phyloP scores from a whole-genome alignment of 2,329 filamentous ascomycete genomes.

The Aspergillus phoenicis region DNA sequence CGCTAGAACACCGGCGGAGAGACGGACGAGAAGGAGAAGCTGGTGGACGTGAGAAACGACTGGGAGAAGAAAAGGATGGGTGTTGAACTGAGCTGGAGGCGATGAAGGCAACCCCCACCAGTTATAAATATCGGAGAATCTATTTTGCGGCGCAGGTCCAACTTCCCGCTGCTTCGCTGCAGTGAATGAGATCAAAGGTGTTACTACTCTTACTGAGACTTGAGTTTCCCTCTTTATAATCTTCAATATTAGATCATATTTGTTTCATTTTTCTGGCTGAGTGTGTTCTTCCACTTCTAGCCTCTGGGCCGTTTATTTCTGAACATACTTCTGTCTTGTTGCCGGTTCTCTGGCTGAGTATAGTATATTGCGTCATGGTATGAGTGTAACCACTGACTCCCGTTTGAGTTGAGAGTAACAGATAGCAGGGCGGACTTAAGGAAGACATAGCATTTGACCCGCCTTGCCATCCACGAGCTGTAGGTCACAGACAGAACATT shows the following conservation, averaged over 20 bases:
- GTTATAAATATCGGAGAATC: conserved; percentile 39
- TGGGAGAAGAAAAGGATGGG: conserved; percentile 18
- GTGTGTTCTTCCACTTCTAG: too few relatives aligned
- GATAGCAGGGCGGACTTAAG: conserved; percentile 52
- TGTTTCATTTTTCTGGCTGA: neutral
- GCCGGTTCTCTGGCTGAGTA: neutral
- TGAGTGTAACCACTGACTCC: conserved; percentile 6
- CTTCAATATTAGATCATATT: neutral
- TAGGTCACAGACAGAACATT: conserved; percentile 49
- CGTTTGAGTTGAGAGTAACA: conserved; percentile 13
- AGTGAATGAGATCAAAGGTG: neutral
- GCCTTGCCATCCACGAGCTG: conserved; percentile 82
- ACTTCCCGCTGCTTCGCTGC: conserved; percentile 2
- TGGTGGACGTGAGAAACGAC: conserved; percentile 5
- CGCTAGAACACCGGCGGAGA: neutral
- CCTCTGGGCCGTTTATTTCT: neutral
- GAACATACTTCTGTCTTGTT: neutral
- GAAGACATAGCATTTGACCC: conserved; percentile 73
- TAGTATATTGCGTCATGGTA: conserved; percentile 34
- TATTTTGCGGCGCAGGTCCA: conserved; percentile 38
- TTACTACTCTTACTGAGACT: too few relatives aligned
- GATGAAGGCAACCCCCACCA: conserved; percentile 29
- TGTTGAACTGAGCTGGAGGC: conserved; percentile 12
- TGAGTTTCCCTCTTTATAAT: too few relatives aligned
- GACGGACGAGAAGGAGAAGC: neutral